A percentile compares a stretch with the other conserved stretches of the same genome.
phyloP scores from a whole-genome alignment of 176 grass and related monocot genomes.

The Dactylis glomerata region DNA sequence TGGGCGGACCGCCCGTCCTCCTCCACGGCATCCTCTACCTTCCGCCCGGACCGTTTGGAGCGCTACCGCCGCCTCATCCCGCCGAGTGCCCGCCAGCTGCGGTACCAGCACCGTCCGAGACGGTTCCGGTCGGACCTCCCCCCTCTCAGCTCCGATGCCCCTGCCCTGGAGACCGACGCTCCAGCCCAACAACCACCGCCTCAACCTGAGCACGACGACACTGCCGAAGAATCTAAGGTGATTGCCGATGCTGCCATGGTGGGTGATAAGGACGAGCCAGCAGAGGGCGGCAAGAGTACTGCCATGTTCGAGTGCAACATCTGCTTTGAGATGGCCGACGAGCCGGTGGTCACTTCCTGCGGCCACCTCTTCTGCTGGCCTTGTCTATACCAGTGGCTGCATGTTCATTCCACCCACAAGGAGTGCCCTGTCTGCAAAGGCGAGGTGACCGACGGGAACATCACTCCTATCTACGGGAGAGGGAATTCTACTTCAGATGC shows the following conservation, averaged over 20 bases:
- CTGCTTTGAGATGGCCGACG: conserved; percentile 87
- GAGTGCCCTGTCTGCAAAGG: conserved; percentile 99
- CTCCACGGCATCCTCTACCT: conserved; percentile 48
- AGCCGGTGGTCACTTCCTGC: conserved; percentile 90
- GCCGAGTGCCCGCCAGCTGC: conserved; percentile 27
- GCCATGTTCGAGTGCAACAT: conserved; percentile 95
- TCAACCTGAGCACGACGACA: conserved; percentile 34
- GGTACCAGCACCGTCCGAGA: conserved; percentile 45
- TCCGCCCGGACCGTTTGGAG: conserved; percentile 33
- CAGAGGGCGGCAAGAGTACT: conserved; percentile 41
- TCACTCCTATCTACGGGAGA: conserved; percentile 92
- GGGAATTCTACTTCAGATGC: conserved; percentile 47
- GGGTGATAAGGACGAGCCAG: conserved; percentile 44
- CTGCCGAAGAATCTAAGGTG: conserved; percentile 47
- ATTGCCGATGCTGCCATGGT: conserved; percentile 29
- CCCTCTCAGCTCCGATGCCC: conserved; percentile 40
- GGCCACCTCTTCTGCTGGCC: conserved; percentile 99
- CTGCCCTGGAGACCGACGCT: conserved; percentile 30
- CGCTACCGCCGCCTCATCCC: conserved; percentile 48
- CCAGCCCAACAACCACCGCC: conserved; percentile 1
- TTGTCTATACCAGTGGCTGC: conserved; percentile 96
- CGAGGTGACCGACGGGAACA: conserved; percentile 74
- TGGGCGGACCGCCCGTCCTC: conserved; percentile 50
- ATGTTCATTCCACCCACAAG: conserved; percentile 80
- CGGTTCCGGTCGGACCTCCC: conserved; percentile 75